Conservation (phyloP, 2,329 filamentous ascomycete genomes). For the Cercospora beticola region DNA sequence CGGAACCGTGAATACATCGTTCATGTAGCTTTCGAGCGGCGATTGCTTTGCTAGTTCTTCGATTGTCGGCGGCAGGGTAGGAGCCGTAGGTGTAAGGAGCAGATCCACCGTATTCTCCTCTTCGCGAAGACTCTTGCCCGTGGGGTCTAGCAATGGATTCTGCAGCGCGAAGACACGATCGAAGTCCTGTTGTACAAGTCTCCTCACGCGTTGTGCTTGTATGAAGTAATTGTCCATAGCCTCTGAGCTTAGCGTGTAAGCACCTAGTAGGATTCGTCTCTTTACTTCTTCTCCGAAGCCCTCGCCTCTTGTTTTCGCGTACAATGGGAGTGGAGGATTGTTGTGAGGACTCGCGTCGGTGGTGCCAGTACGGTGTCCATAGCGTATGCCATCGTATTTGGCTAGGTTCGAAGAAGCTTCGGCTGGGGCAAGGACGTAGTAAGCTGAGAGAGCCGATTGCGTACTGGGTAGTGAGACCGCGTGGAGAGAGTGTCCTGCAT, state of each 20-base stretch:
- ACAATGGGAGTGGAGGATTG: conserved; percentile 52
- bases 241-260: conserved; percentile 84
- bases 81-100: conserved; percentile 82
- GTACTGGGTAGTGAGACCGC: conserved; percentile 81
- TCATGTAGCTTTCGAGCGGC: conserved; percentile 69
- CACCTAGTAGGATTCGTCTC: conserved; percentile 81
- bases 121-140: conserved; percentile 35
- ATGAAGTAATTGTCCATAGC: conserved; percentile 97
- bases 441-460: conserved; percentile 80
- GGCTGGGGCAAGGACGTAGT: conserved; percentile 92
- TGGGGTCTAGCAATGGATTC: conserved; percentile 62
- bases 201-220: conserved; percentile 83
- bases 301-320: conserved; percentile 69
- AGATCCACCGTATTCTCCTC: conserved; percentile 76
- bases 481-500: conserved; percentile 68
- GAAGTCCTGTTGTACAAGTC: conserved; percentile 83
- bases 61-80: conserved; percentile 68
- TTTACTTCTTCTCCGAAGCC: conserved; percentile 84
- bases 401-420: conserved; percentile 95
- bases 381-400: conserved; percentile 96
- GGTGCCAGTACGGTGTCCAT: conserved; percentile 62
- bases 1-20: conserved; percentile 94
- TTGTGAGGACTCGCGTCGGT: conserved; percentile 49
- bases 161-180: conserved; percentile 68
- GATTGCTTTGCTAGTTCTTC: conserved; percentile 52